phyloP scores from a whole-genome alignment of 441 rosid genomes.

The Metrosideros polymorpha region DNA sequence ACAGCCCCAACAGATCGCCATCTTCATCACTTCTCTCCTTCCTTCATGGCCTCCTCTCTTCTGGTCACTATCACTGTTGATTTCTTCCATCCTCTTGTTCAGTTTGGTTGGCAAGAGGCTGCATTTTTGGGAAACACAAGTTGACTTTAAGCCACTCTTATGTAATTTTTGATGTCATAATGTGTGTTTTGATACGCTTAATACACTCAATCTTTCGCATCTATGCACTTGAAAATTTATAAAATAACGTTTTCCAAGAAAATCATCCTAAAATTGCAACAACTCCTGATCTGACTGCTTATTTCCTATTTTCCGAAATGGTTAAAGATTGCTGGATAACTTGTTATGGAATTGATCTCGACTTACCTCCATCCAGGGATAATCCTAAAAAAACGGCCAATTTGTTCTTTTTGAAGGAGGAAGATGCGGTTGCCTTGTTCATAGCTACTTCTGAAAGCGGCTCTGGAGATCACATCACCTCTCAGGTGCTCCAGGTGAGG shows the following conservation, averaged over 20 bases:
- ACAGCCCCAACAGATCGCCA: constrained; percentile 12
- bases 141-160: not conserved
- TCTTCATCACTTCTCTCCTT: not conserved
- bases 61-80: too few species aligned
- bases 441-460: not conserved
- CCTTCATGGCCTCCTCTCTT: too few species aligned
- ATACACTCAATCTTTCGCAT: not conserved
- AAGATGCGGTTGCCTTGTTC: not conserved
- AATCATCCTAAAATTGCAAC: not conserved
- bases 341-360: not conserved
- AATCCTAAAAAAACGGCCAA: not conserved
- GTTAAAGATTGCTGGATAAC: not conserved
- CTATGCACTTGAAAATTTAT: not conserved
- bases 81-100: too few species aligned
- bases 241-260: not conserved
- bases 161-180: not conserved
- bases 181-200: not conserved
- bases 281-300: not conserved
- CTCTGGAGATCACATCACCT: not conserved
- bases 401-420: not conserved
- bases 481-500: not conserved
- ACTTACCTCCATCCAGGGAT: constrained; percentile 6
- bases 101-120: constrained; percentile 9
- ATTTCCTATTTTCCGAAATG: not conserved
- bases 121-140: not conserved